Evolutionary conservation across 169 alveolate species (phyloP), one percentile per base, ranked within the genome.

Genomic region (Plasmodium reichenowi): DNA sequence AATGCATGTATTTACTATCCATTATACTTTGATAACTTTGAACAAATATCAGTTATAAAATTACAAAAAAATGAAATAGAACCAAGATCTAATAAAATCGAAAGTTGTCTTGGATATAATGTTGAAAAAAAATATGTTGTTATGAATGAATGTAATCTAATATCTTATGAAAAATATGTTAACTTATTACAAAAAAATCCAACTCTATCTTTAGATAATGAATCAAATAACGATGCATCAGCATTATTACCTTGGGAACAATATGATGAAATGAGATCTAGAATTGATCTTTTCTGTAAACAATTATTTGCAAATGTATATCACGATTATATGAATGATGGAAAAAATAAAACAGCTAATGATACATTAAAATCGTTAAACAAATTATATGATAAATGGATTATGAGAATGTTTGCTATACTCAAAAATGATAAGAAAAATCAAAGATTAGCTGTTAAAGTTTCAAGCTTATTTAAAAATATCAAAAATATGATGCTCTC

Each of bases 91-190:
- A 86, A 86, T 29, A 86, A 71, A 66, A 86, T 86, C 45, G 92
- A 86, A 86, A 86, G 92, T 66, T 86, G 92, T 63, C 47, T 86
- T 43, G 92, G 92, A 26, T 86, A 86, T 74, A 86, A 86, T 66
- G 92, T 86, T 38, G 92, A 86, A 52, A 86, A 86, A 66, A 86
- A 86, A 52, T 86, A 86, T 63, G 60, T 86, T 29, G 60, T 70
- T 13, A 59, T 73, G 72, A 86, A 32, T 54, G 92, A 86, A 86
- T 86, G 92, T 29, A 86, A 86, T 45, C 10, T 86, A 24, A 72
- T 86, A 22, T 60, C 71, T 66, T 86, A 86, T 86, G 92, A 86
- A 26, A 71, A 73, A 86, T 60, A 32, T 86, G 92, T 63, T 60
- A 70, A 86, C 3, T 60, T 86, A 43, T 60, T 86, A 72, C 86